These are phyloP conservation scores for Mycosphaerelloides madeirae DNA, from an alignment of 2,329 filamentous ascomycete genomes.

Conservation along the genomic window DNA sequence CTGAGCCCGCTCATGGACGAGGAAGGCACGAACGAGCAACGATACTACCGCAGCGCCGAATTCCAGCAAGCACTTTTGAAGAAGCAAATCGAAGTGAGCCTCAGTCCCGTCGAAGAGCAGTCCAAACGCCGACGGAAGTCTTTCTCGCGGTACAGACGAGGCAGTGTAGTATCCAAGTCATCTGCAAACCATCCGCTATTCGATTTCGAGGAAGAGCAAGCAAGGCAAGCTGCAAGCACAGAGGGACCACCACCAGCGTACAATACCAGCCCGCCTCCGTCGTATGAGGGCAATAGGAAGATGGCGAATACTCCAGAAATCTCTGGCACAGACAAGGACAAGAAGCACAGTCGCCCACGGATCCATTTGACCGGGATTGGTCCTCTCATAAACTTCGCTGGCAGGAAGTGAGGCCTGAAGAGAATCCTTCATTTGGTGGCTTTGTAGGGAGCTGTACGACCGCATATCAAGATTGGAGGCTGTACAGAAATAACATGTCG, in stretches of 20 bases:
- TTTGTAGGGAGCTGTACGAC: too few species aligned
- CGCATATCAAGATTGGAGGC: too few species aligned
- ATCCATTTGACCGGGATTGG: not conserved
- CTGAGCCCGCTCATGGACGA: slow-evolving; percentile 10
- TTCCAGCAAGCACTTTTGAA: slow-evolving; percentile 18
- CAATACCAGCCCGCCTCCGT: not conserved
- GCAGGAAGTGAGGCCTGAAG: not conserved
- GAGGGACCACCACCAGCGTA: not conserved
- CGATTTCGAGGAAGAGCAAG: slow-evolving; percentile 7
- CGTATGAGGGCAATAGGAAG: too few species aligned
- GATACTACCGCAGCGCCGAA: slow-evolving; percentile 18
- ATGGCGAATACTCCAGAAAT: too few species aligned
- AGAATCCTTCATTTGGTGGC: too few species aligned
- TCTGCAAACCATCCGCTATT: slow-evolving; percentile 6
- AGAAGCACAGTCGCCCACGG: not conserved
- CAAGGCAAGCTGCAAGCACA: slow-evolving; percentile 1
- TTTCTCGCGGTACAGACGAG: slow-evolving; percentile 3
- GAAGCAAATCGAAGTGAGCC: slow-evolving; percentile 10
- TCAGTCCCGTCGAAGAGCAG: slow-evolving; percentile 1
- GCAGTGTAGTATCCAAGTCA: slow-evolving; percentile 11
- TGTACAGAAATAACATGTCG: too few species aligned
- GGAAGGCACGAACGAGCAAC: slow-evolving; percentile 9
- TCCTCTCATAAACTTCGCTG: not conserved
- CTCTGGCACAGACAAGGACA: not conserved
- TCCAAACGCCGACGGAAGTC: slow-evolving; percentile 8